Conservation (phyloP, 805 yeast species). For the Starmera dryadoides region DNA sequence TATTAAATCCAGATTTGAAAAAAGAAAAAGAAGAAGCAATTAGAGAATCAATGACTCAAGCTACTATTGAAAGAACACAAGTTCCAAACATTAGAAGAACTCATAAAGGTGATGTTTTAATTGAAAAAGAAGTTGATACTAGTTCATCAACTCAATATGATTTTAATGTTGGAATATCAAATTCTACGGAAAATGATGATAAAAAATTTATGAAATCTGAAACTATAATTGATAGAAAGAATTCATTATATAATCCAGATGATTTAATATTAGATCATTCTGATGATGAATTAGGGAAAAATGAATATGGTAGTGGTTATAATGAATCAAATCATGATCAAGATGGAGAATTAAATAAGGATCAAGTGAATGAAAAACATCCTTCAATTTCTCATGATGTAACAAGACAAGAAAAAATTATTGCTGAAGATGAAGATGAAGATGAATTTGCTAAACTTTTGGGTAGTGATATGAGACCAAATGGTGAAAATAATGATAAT, state of each 20-base stretch:
- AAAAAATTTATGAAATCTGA: constrained; percentile 13
- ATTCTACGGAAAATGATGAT: constrained; percentile 15
- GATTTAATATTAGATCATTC: not conserved
- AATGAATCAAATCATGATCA: constrained; percentile 16
- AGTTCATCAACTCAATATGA: constrained; percentile 14
- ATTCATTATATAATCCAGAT: constrained; percentile 5
- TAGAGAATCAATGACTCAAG: constrained; percentile 58
- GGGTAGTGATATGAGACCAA: constrained; percentile 14
- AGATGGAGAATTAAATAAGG: constrained; percentile 1
- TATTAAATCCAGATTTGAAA: constrained; percentile 69
- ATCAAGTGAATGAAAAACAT: not conserved
- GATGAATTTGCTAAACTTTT: constrained; percentile 26
- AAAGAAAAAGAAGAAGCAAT: constrained; percentile 65
- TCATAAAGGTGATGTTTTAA: constrained; percentile 83
- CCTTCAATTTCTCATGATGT: not conserved
- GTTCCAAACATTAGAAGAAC: constrained; percentile 69
- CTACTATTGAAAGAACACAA: constrained; percentile 54
- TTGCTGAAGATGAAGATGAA: constrained; percentile 24
- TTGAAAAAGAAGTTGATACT: constrained; percentile 44
- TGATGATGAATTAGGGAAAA: constrained; percentile 4
- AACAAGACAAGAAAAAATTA: constrained; percentile 3
- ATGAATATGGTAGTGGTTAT: constrained; percentile 18
- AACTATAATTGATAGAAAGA: constrained; percentile 8
- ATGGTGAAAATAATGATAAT: constrained; percentile 7
- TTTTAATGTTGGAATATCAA: constrained; percentile 21